Base-by-base conservation (phyloP, 2,329 filamentous ascomycete species). In the Colletotrichum sp. region DNA sequence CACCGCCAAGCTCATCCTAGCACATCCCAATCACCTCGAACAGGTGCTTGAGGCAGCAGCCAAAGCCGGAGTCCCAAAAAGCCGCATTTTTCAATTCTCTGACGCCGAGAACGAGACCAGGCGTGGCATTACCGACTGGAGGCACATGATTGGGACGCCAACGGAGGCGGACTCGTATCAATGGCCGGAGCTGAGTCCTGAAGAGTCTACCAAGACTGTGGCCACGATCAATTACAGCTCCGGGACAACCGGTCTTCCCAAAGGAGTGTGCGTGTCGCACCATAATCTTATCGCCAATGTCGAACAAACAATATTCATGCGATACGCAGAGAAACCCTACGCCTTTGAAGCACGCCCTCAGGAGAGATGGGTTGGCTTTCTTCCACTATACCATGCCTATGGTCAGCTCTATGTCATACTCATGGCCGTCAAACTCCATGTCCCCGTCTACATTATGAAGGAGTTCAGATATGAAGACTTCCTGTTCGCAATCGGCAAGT, bases 331-430 rank as follows among this genome's bases (percentile, higher is more conserved):
- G 76, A 84, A 83, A 32, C 84, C 84, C 10, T 82, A 84, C 65
- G 71, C 79, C 3, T 84, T 84, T 76, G 79, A 83, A 4, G 81
- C 84, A 5, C 83, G 84, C 44, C 86, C 86, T 26, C 80, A 82
- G 10, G 89, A 90, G 78, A 84, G 88, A 52, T 90, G 88, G 87
- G 79, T 90, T 32, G 88, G 91, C 64, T 93, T 94, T 81, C 84
- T 95, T 15, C 94, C 93, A 1, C 90, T 94, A 81, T 94, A 92
- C 79, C 91, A 93, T 79, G 90, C 90, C 8, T 91, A 90, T 77
- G 89, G 89, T 4, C 90, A 92, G 80, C 85, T 90, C 4, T 87
- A 88, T 71, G 89, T 89, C 72, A 89, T 88, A 74, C 82, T 91
- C 32, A 85, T 88, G 78, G 86, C 87, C 0, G 81, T 85, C 15